Evolutionary conservation across 2,329 filamentous ascomycete species (phyloP).

Genomic region (Bipolaris oryzae): DNA sequence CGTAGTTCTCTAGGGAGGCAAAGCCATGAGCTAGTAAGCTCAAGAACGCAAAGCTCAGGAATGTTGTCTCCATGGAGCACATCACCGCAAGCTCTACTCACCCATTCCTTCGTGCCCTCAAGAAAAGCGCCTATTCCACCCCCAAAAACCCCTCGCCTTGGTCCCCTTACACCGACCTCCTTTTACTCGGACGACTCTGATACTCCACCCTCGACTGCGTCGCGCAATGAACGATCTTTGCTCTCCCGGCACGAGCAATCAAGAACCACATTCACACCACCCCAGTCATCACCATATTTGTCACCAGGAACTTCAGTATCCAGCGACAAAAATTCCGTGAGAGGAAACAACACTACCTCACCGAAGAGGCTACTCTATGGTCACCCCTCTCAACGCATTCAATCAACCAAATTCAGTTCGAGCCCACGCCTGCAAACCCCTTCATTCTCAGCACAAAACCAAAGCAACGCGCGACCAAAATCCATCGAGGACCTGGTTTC

Average conservation of each 20-base stretch:
- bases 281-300: not conserved
- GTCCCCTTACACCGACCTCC: conserved; percentile 7
- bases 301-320: too few species aligned
- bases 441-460: conserved; percentile 1
- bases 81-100: conserved; percentile 32
- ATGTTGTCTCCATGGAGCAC: conserved; percentile 34
- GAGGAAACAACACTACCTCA: not conserved
- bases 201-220: conserved; percentile 11
- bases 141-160: conserved; percentile 18
- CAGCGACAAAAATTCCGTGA: not conserved
- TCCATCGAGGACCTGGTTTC: conserved; percentile 18
- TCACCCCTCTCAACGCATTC: not conserved
- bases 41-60: conserved; percentile 38
- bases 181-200: conserved; percentile 12
- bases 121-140: conserved; percentile 24
- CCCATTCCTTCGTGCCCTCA: conserved; percentile 17
- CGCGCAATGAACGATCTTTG: conserved; percentile 11
- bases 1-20: conserved; percentile 9
- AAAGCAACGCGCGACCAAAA: not conserved
- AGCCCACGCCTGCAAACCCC: conserved; percentile 9
- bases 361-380: not conserved
- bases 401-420: conserved; percentile 12
- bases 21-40: conserved; percentile 19
- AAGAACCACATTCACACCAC: not conserved
- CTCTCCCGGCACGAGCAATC: conserved; percentile 13